phyloP scores from a whole-genome alignment of 2,329 filamentous ascomycete genomes.

The Aspergillus aculeatus region DNA sequence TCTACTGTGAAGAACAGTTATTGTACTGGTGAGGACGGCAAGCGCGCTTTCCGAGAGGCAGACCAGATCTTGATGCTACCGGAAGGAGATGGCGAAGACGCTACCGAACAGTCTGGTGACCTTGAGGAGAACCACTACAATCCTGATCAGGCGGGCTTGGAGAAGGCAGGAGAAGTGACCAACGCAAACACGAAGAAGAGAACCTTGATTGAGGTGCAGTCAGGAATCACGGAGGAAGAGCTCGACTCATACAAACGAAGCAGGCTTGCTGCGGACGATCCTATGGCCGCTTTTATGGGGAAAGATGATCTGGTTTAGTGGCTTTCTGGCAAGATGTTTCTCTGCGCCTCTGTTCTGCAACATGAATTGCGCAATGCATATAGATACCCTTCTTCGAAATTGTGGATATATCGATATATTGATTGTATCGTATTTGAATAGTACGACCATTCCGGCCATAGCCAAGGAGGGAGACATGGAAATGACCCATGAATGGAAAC shows the following conservation, averaged over 20 bases:
- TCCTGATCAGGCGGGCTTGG: conserved; percentile 28
- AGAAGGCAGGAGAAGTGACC: conserved; percentile 31
- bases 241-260: conserved; percentile 82
- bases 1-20: conserved; percentile 95
- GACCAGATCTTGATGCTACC: conserved; percentile 59
- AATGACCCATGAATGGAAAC: not conserved
- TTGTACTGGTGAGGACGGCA: conserved; percentile 90
- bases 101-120: conserved; percentile 1
- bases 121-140: conserved; percentile 20
- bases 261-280: conserved; percentile 71
- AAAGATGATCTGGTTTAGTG: conserved; percentile 64
- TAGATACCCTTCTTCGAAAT: conserved; percentile 11
- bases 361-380: conserved; percentile 12
- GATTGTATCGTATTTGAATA: not conserved
- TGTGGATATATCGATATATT: conserved; percentile 1
- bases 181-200: conserved; percentile 61
- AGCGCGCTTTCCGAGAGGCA: conserved; percentile 73
- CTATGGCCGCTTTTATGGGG: conserved; percentile 79
- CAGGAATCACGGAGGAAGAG: conserved; percentile 76
- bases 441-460: not conserved
- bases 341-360: not conserved
- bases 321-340: not conserved
- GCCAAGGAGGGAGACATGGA: too few relatives aligned
- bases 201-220: conserved; percentile 74
- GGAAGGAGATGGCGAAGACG: conserved; percentile 16